These are phyloP conservation scores for Chlorella sp. DNA, from an alignment of 139 green algal genomes.

Conservation along the genomic window DNA sequence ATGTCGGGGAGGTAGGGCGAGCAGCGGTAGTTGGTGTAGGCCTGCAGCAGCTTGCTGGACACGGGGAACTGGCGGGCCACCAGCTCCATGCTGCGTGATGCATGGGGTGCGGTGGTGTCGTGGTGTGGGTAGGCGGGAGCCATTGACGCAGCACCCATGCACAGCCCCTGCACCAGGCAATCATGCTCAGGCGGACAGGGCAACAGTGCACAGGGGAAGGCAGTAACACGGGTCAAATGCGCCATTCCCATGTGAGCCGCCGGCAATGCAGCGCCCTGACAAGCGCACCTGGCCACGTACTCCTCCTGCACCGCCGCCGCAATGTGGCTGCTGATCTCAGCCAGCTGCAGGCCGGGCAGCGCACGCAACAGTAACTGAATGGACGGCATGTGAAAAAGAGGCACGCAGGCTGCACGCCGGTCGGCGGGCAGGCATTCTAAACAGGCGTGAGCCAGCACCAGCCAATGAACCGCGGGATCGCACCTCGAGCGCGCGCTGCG, in stretches of 20 bases:
- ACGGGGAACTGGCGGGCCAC: background rate
- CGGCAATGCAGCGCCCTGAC: background rate
- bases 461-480: background rate
- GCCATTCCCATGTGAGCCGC: no score
- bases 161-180: no score
- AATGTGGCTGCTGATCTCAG: constrained; percentile 27
- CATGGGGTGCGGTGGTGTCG: no score
- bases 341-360: background rate
- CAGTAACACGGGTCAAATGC: no score
- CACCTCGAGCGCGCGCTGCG: background rate
- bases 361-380: background rate
- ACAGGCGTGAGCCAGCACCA: background rate
- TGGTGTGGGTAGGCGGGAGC: no score
- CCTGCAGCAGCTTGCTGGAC: background rate
- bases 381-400: background rate
- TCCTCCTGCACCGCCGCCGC: constrained; percentile 27
- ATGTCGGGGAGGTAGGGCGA: background rate
- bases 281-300: constrained; percentile 19
- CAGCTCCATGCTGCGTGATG: constrained; percentile 21
- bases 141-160: no score
- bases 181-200: no score
- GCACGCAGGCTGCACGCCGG: background rate
- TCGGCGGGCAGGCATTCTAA: background rate
- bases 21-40: background rate
- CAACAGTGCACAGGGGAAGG: no score